A percentile compares a stretch with the other conserved stretches of the same genome.
phyloP scores from a whole-genome alignment of 2,329 filamentous ascomycete species.

The Fusarium albidum region DNA sequence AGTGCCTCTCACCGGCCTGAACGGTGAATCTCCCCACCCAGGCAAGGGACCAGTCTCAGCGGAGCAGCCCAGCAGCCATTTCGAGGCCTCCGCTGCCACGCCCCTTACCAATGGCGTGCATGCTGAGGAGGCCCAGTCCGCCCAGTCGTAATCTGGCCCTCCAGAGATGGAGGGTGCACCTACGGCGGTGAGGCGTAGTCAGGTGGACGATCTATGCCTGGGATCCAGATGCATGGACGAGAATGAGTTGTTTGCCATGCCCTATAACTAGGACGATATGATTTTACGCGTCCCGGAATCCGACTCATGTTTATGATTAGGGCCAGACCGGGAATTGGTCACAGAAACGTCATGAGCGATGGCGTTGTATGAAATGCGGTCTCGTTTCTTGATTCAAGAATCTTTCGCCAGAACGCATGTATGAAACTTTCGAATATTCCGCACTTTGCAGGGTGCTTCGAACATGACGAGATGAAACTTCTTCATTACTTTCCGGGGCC shows the following conservation, averaged over 20 bases:
- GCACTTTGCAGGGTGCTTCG: constrained; percentile 13
- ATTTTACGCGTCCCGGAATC: constrained; percentile 29
- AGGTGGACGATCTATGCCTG: constrained; percentile 10
- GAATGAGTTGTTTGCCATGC: constrained; percentile 15
- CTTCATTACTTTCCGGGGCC: constrained; percentile 16
- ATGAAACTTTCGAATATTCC: constrained; percentile 26
- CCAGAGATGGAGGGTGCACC: constrained; percentile 10
- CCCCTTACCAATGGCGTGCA: constrained; percentile 43
- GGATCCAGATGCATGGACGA: constrained; percentile 8
- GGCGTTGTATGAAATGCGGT: constrained; percentile 30
- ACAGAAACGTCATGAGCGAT: constrained; percentile 23
- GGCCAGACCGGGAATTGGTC: constrained; percentile 18
- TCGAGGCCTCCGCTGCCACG: constrained; percentile 12
- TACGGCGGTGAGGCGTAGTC: constrained; percentile 10
- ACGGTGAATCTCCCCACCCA: constrained; percentile 15
- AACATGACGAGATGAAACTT: constrained; percentile 14
- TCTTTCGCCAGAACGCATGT: constrained; percentile 26
- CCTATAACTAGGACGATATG: constrained; percentile 24
- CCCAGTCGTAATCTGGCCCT: constrained; percentile 25
- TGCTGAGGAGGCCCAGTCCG: constrained; percentile 19
- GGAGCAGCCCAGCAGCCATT: constrained; percentile 33
- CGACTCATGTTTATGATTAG: constrained; percentile 35
- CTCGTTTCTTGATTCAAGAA: constrained; percentile 24
- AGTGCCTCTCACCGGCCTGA: constrained; percentile 21
- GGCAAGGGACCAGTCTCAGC: constrained; percentile 20